Conservation (phyloP, 116 monocot genomes). For the Posidonia oceanica region DNA sequence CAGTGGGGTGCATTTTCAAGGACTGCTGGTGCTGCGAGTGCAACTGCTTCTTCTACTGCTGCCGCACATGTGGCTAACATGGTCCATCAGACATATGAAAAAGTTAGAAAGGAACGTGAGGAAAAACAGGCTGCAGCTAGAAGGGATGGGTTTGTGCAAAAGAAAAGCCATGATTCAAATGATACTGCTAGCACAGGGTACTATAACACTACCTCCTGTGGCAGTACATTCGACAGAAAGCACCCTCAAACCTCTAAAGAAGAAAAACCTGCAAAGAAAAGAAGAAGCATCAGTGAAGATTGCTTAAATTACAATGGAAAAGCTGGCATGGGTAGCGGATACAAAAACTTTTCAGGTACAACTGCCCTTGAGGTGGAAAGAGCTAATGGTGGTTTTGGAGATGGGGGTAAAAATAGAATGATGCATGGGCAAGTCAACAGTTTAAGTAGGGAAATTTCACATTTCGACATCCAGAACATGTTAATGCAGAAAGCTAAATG, state of each 20-base stretch:
- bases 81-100: constrained; percentile 51
- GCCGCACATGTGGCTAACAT: constrained; percentile 39
- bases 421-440: constrained; percentile 10
- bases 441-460: constrained; percentile 7
- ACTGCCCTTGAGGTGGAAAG: constrained; percentile 12
- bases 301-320: background rate
- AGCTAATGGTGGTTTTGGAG: constrained; percentile 5
- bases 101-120: constrained; percentile 36
- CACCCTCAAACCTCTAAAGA: constrained; percentile 1
- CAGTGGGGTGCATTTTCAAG: constrained; percentile 48
- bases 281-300: constrained; percentile 12
- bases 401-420: constrained; percentile 7
- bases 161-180: constrained; percentile 9
- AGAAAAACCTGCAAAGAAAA: constrained; percentile 21
- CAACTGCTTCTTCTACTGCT: constrained; percentile 33
- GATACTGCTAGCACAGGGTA: constrained; percentile 3
- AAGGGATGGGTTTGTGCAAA: constrained; percentile 29
- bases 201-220: constrained; percentile 8
- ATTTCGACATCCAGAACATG: constrained; percentile 24
- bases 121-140: constrained; percentile 31
- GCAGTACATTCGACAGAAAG: constrained; percentile 3
- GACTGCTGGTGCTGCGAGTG: constrained; percentile 28
- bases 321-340: background rate
- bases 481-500: constrained; percentile 40
- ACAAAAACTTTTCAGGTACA: constrained; percentile 5